Base-by-base conservation (phyloP, 1,284 basidiomycete species). In the Apiotrichum montevideense region DNA sequence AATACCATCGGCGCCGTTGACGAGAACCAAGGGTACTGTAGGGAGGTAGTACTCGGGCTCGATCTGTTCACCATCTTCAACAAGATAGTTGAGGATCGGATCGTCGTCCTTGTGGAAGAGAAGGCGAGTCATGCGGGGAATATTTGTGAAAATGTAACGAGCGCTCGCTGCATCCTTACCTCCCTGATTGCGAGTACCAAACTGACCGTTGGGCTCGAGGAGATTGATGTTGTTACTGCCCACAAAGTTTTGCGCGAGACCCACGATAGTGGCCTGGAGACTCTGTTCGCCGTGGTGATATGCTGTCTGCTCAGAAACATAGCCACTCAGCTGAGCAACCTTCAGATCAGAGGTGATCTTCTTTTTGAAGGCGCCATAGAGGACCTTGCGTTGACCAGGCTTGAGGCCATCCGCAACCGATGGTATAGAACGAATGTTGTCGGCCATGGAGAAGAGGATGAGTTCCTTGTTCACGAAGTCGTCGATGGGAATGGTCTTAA, bases 391-490 rank as follows among this genome's bases (percentile, higher is more conserved):
- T 73, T 99, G 96, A 76, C 94, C 95, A n/a, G 96, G 96, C 77
- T 99, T 99, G 63, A 99, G 80, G 39, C 96, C 96, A 72, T 98
- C 96, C 5, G 87, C 86, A 13, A 92, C 84, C 1, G 89, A 92
- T 15, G 96, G 90, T 66, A 98, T 94, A 15, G 95, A 94, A 67
- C 92, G 90, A 67, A 98, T 84, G 67, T 96, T 96, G 74, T 99
- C 96, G 4, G 96, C 96, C 92, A 98, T 98, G 2, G 95, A 98
- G 83, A 98, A 99, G 34, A 98, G 82, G 63, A 99, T 98, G 47
- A 99, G 80, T 74, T 99, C 96, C 77, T 87, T 92, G 81, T 99
- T 98, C 79, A 99, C 94, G 73, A 99, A 99, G 71, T 99, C 94
- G 2, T 86, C 83, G 70, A 87, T 88, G 0, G 90, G 85, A 57